Evolutionary conservation across 2,329 filamentous ascomycete genomes (phyloP).

Genomic region (Talaromyces islandicus): DNA sequence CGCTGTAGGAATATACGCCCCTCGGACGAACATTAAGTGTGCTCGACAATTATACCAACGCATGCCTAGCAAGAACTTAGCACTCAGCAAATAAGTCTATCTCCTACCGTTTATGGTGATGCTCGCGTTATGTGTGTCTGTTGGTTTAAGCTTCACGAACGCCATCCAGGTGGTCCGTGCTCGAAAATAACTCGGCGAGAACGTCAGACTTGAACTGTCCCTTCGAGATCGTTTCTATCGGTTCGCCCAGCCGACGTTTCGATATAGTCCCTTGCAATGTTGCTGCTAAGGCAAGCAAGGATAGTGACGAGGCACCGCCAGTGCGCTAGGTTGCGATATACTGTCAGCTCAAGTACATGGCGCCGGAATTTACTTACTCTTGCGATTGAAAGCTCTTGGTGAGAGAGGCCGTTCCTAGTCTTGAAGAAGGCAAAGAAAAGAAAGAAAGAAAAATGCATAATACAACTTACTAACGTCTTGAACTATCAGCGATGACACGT

Average conservation of each 20-base stretch:
- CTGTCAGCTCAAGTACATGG: not conserved
- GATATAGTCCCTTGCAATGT: not conserved
- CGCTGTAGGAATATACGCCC: not conserved
- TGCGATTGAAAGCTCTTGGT: slow-evolving; percentile 44
- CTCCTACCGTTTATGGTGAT: not conserved
- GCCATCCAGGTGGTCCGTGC: not conserved
- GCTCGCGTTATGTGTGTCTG: not conserved
- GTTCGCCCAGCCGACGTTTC: not conserved
- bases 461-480: not conserved
- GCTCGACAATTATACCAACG: too few relatives aligned
- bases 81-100: not conserved
- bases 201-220: not conserved
- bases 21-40: not conserved
- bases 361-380: slow-evolving; percentile 33
- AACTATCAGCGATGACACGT: slow-evolving; percentile 73
- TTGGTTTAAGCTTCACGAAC: not conserved
- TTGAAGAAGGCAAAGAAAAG: too few relatives aligned
- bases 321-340: not conserved
- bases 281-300: not conserved
- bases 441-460: too few relatives aligned
- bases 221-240: not conserved
- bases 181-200: not conserved
- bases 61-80: not conserved
- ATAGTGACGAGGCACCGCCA: not conserved
- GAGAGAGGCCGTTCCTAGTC: slow-evolving; percentile 4